These are phyloP conservation scores for Pestalotiopsis sp. DNA, from an alignment of 2,329 filamentous ascomycete species.

Conservation along the genomic window DNA sequence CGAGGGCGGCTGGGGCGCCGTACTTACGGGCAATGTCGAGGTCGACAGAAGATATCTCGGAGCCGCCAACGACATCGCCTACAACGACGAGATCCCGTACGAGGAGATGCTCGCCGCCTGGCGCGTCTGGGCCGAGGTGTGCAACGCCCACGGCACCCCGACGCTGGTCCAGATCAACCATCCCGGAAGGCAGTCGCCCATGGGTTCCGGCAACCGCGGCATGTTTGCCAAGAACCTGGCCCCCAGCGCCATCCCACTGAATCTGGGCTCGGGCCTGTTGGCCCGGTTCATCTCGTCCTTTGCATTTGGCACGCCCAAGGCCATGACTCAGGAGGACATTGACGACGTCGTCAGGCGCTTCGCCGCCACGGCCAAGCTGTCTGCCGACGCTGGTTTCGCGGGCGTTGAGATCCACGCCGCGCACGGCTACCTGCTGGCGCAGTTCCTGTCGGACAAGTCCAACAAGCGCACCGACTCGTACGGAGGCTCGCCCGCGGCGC, in stretches of 20 bases:
- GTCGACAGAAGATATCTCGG: slow-evolving; percentile 43
- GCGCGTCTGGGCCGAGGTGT: slow-evolving; percentile 38
- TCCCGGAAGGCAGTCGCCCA: slow-evolving; percentile 47
- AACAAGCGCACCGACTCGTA: slow-evolving; percentile 58
- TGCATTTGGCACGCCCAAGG: slow-evolving; percentile 56
- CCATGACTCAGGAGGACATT: slow-evolving; percentile 59
- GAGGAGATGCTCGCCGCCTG: slow-evolving; percentile 37
- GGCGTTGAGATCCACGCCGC: slow-evolving; percentile 49
- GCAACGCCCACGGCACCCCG: slow-evolving; percentile 36
- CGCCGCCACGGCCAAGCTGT: slow-evolving; percentile 52
- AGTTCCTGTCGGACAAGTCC: slow-evolving; percentile 52
- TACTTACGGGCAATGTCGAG: slow-evolving; percentile 41
- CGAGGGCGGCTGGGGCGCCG: slow-evolving; percentile 53
- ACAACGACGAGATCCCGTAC: slow-evolving; percentile 32
- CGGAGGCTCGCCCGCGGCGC: slow-evolving; percentile 50
- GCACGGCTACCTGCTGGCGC: slow-evolving; percentile 59
- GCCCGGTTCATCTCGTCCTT: slow-evolving; percentile 35
- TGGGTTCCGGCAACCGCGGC: slow-evolving; percentile 39
- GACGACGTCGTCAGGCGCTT: slow-evolving; percentile 55
- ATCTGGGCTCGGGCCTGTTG: slow-evolving; percentile 42
- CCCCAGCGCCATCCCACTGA: slow-evolving; percentile 45
- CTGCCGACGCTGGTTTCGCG: slow-evolving; percentile 47
- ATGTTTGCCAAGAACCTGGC: slow-evolving; percentile 43
- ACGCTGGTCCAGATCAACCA: slow-evolving; percentile 50
- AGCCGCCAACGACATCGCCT: slow-evolving; percentile 34